phyloP scores from a whole-genome alignment of 2,329 filamentous ascomycete species.

The Podosphaera leucotricha region DNA sequence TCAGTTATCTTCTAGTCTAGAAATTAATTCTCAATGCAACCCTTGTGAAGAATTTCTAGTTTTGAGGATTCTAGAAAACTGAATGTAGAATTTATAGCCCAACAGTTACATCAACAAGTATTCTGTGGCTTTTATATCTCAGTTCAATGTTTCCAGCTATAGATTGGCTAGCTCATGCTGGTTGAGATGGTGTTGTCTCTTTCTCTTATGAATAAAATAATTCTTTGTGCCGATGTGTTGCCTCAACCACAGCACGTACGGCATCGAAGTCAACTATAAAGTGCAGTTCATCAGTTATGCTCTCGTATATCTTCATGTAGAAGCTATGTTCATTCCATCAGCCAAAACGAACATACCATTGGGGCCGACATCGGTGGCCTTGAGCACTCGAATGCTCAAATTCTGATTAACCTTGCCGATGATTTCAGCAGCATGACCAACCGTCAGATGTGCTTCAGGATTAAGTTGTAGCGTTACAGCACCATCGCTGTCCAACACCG shows the following conservation, averaged over 20 bases:
- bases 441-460: conserved; percentile 43
- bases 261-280: conserved; percentile 44
- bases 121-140: too few relatives aligned
- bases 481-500: conserved; percentile 59
- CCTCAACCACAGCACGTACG: conserved; percentile 60
- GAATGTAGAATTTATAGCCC: too few relatives aligned
- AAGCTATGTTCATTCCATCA: neutral
- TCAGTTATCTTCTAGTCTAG: too few relatives aligned
- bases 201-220: conserved; percentile 38
- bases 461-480: conserved; percentile 52
- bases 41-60: too few relatives aligned
- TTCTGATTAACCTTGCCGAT: conserved; percentile 62
- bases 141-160: too few relatives aligned
- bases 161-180: too few relatives aligned
- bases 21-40: too few relatives aligned
- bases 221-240: conserved; percentile 55
- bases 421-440: conserved; percentile 49
- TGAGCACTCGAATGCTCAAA: conserved; percentile 45
- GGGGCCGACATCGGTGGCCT: conserved; percentile 43
- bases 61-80: too few relatives aligned
- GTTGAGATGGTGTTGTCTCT: too few relatives aligned
- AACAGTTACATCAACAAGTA: too few relatives aligned
- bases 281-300: neutral
- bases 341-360: conserved; percentile 33
- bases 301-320: neutral